These are phyloP conservation scores for Capsaspora owczarzaki DNA, from an alignment of 78 protist species.

Conservation along the genomic window DNA sequence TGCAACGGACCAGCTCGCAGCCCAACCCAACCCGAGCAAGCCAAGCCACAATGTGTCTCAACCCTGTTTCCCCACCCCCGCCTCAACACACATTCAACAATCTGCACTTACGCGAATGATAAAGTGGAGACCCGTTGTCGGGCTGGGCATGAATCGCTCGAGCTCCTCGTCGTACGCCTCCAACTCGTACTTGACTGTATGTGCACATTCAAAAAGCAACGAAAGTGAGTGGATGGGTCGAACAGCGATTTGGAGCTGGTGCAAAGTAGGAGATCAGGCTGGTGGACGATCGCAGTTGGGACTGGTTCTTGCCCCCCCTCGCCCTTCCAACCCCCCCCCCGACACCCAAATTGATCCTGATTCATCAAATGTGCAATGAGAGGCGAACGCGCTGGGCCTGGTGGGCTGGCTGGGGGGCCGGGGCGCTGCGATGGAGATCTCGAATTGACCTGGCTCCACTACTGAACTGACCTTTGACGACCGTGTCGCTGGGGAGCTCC, in stretches of 20 bases:
- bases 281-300: no score
- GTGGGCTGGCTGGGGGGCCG: no score
- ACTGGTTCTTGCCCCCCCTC: neutral
- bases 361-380: no score
- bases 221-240: no score
- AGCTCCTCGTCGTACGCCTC: neutral
- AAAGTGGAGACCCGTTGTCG: neutral
- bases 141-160: neutral
- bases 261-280: no score
- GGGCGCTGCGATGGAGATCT: no score
- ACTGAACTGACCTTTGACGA: conserved; percentile 11
- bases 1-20: neutral
- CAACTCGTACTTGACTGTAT: conserved; percentile 2
- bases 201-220: no score
- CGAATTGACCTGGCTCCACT: no score
- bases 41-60: neutral
- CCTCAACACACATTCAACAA: neutral
- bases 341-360: no score
- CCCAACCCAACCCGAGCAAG: neutral
- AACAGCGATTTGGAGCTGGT: no score
- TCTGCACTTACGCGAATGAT: neutral
- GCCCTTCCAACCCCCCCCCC: no score
- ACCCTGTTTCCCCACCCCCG: neutral
- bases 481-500: conserved; percentile 25
- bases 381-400: no score